Base-by-base conservation (phyloP, 2,329 filamentous ascomycete species). In the Fusarium staphyleae region DNA sequence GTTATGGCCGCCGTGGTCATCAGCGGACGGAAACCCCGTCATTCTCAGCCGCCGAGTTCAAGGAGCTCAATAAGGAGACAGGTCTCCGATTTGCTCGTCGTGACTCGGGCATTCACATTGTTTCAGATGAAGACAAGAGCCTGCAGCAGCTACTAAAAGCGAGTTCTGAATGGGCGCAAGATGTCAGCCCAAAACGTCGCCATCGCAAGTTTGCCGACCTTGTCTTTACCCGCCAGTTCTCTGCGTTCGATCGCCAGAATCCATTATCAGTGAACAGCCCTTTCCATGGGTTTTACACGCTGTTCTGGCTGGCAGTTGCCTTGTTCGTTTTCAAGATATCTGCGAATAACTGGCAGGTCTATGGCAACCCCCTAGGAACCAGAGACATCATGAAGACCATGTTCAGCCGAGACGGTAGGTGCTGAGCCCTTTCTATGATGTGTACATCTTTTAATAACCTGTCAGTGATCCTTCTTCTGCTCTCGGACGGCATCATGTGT, bases 281-380 rank as follows among this genome's bases (percentile, higher is more conserved):
- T 0, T 93, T 92, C 65, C 85, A 89, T 68, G 90, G 90, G 24
- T 93, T 93, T 75, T 92, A 90, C 66, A 89, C 87, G 0, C 76
- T 93, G 0, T 91, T 91, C 70, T 93, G 90, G 89, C 81, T 91
- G 39, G 80, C 81, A 8, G 85, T 91, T 57, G 80, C 82, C 6
- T 70, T 92, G 35, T 81, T 88, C 62, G 81, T 91, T 52, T 66
- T 88, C 28, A 86, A 86, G 67, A 85, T 90, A 40, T 87, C 81
- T 0, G 83, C 84, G 26, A 78, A 84, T 33, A 93, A 92, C 66
- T 91, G 85, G 79, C 79, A 80, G 55, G 76, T 77, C n/a, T 81
- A 87, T 60, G 89, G 89, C 28, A 89, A 80, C 49, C 79, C 87
- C 1, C 78, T 92, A 39, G 89, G 88, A 2, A 82, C 79, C 3